These are phyloP conservation scores for Vigna reflexopilosa DNA, from an alignment of 306 rosid genomes.

Conservation along the genomic window DNA sequence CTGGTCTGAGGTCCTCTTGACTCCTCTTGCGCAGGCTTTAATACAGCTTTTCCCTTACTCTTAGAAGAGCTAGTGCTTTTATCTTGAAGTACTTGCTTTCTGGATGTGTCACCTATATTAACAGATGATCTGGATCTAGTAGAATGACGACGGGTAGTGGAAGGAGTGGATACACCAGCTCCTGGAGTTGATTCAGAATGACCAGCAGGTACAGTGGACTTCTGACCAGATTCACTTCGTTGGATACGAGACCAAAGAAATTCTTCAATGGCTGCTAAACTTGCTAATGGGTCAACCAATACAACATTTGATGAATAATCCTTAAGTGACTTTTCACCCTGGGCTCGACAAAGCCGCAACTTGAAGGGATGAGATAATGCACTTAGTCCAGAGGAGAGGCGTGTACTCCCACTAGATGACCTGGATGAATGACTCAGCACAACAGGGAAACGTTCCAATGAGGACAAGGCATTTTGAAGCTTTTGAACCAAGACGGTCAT, in stretches of 20 bases:
- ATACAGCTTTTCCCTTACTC: conserved; percentile 96
- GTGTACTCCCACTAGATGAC: conserved; percentile 88
- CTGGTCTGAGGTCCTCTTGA: conserved; percentile 92
- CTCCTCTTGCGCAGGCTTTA: conserved; percentile 89
- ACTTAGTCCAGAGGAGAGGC: conserved; percentile 93
- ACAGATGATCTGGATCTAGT: conserved; percentile 88
- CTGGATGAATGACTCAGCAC: conserved; percentile 96
- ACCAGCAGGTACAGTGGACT: conserved; percentile 67
- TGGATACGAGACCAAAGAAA: conserved; percentile 98
- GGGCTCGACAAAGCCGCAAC: conserved; percentile 94
- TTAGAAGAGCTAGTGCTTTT: conserved; percentile 83
- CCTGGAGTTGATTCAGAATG: conserved; percentile 82
- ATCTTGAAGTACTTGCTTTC: conserved; percentile 75
- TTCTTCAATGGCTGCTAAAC: conserved; percentile 97
- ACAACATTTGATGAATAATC: conserved; percentile 96
- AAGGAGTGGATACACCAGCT: conserved; percentile 77
- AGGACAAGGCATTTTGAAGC: conserved; percentile 97
- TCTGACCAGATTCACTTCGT: conserved; percentile 85
- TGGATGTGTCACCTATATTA: conserved; percentile 72
- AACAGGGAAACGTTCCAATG: conserved; percentile 96
- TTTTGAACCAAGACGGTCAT: conserved; percentile 92
- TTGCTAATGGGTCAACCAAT: conserved; percentile 90
- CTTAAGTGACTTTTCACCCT: conserved; percentile 88
- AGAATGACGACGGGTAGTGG: conserved; percentile 76
- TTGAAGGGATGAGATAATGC: conserved; percentile 94